Base-by-base conservation (phyloP, 495 filamentous ascomycete genomes). In the Neurospora intermedia region DNA sequence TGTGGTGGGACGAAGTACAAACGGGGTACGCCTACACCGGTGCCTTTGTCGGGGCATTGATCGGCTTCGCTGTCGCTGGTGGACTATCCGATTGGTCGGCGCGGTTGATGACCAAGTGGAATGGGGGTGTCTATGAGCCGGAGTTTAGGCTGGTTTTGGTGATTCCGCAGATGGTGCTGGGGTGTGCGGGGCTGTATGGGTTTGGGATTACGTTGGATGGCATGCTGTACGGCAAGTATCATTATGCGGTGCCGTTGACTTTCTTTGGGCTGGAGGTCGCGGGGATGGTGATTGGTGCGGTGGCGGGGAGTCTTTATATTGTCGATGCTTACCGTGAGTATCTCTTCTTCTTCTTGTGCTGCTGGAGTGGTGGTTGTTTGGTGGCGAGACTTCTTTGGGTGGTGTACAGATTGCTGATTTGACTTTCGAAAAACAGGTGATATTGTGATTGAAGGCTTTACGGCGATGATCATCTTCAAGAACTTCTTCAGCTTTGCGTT, bases 241-340 rank as follows among this genome's bases (percentile, higher is more conserved):
- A 86, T 35, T 95, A 90, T 88, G 84, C 91, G 23, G 83, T 90
- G 45, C 91, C 94, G 6, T 88, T 93, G 69, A 86, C 93, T 31
- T 96, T 94, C 76, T 96, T 96, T 74, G 88, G 85, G 1, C 84
- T 93, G 59, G 84, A 92, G 72, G 91, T 97, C 5, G 88, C 90
- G 74, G 94, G 94, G 0, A 97, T 97, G 92, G 93, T 97, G 2
- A 87, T 96, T 75, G 94, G 94, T 3, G 94, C 94, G 0, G 93
- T 97, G 7, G 89, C 91, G 1, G 91, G 90, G 70, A 91, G 93
- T 1, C 80, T 98, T n/a, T 98, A 98, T 76, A 92, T 98, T 76
- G 93, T 97, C 1, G 94, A 98, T 83, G 94, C 94, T 2, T 94
- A 97, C 82, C 90, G 94, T 92, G 82, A 84, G 91, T 88, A 10